A percentile compares a stretch with the other conserved stretches of the same genome.
These are phyloP conservation scores for Backusella liffmaniae DNA, from an alignment of 192 early-diverging fungal genomes.

Conservation along the genomic window DNA sequence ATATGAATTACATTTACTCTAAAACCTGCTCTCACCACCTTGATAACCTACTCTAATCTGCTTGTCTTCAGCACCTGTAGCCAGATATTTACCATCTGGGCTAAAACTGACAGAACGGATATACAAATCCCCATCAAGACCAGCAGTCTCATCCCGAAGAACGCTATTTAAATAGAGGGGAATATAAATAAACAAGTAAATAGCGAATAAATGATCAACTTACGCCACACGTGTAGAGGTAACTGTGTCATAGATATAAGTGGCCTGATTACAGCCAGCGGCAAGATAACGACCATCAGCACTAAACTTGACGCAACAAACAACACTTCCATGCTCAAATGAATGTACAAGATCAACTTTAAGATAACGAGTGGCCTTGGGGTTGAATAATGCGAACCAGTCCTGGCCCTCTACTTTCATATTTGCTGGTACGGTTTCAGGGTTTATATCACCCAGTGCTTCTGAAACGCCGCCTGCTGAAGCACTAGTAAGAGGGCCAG, in stretches of 20 bases:
- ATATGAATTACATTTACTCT: background rate
- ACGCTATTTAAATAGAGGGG: slow-evolving; percentile 46
- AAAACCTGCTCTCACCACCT: background rate
- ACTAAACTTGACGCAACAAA: slow-evolving; percentile 98
- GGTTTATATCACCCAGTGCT: slow-evolving; percentile 72
- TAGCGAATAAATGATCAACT: background rate
- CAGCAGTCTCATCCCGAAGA: slow-evolving; percentile 73
- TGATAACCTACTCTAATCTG: slow-evolving; percentile 72
- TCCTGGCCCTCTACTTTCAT: slow-evolving; percentile 81
- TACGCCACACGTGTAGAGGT: slow-evolving; percentile 42
- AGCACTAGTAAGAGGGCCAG: slow-evolving; percentile 17
- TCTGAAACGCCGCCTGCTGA: slow-evolving; percentile 25
- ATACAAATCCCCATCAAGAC: slow-evolving; percentile 85
- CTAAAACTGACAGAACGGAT: slow-evolving; percentile 96
- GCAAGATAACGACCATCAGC: slow-evolving; percentile 91
- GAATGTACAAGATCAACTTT: slow-evolving; percentile 70
- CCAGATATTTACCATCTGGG: slow-evolving; percentile 85
- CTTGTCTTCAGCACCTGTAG: slow-evolving; percentile 96
- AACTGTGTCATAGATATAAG: slow-evolving; percentile 82
- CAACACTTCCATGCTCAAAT: slow-evolving; percentile 74
- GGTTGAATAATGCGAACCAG: slow-evolving; percentile 88
- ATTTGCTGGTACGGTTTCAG: slow-evolving; percentile 70
- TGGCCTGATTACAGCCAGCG: slow-evolving; percentile 90
- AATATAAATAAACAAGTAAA: background rate
- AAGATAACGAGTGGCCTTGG: slow-evolving; percentile 60